phyloP scores from a whole-genome alignment of 352 stramenopile species.

The Globisporangium camurandrum region DNA sequence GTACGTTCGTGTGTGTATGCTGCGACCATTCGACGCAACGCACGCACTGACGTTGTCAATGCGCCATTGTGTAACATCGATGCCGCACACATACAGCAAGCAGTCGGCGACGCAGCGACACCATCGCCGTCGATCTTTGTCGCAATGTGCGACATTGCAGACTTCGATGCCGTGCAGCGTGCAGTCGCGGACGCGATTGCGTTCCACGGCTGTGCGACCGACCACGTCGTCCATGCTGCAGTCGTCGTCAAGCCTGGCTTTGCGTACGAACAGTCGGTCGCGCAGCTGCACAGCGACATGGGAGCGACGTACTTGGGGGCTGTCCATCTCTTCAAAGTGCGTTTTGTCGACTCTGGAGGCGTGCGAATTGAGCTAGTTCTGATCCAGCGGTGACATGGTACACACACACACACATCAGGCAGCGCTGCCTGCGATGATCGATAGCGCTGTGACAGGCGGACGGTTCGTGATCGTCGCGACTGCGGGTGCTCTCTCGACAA shows the following conservation, averaged over 20 bases:
- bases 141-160: conserved; percentile 29
- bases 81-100: too few relatives aligned
- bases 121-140: conserved; percentile 19
- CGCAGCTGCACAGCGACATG: conserved; percentile 31
- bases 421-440: conserved; percentile 53
- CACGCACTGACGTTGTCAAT: too few relatives aligned
- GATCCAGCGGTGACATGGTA: too few relatives aligned
- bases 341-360: too few relatives aligned
- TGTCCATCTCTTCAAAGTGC: conserved; percentile 46
- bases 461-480: conserved; percentile 35
- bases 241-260: conserved; percentile 23
- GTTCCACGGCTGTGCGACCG: conserved; percentile 46
- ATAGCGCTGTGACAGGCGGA: conserved; percentile 27
- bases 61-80: too few relatives aligned
- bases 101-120: not conserved
- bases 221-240: conserved; percentile 54
- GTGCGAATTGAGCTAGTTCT: too few relatives aligned
- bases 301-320: conserved; percentile 57
- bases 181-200: conserved; percentile 42
- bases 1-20: too few relatives aligned
- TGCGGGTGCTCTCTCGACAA: conserved; percentile 31
- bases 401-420: too few relatives aligned
- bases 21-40: too few relatives aligned
- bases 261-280: conserved; percentile 48
- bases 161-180: conserved; percentile 25